Evolutionary conservation across 2,329 filamentous ascomycete species (phyloP).

Genomic region (Cryphonectria carpinicola): DNA sequence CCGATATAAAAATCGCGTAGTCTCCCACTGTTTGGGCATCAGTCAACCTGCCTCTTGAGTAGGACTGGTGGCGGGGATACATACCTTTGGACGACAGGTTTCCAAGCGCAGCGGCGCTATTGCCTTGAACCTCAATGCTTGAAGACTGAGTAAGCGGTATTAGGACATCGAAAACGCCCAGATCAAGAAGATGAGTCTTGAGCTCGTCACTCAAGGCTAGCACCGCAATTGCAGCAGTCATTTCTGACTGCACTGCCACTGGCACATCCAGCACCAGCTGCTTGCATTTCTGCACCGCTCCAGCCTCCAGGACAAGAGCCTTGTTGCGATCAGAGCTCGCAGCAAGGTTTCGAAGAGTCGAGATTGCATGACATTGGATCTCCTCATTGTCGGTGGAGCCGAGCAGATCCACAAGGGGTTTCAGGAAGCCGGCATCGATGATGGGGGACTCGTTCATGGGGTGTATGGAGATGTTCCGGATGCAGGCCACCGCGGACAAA

Average conservation of each 20-base stretch:
- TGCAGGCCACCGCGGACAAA: slow-evolving; percentile 94
- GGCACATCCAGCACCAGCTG: slow-evolving; percentile 92
- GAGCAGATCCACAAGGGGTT: slow-evolving; percentile 88
- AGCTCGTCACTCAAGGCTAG: slow-evolving; percentile 94
- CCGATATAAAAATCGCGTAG: slow-evolving; percentile 92
- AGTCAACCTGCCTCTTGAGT: slow-evolving; percentile 26
- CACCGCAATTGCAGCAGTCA: slow-evolving; percentile 99
- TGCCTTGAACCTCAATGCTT: slow-evolving; percentile 97
- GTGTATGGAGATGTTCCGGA: slow-evolving; percentile 98
- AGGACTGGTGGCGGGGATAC: slow-evolving; percentile 29
- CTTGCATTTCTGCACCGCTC: slow-evolving; percentile 98
- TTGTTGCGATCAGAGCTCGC: slow-evolving; percentile 98
- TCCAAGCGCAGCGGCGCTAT: slow-evolving; percentile 92
- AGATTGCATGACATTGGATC: slow-evolving; percentile 98
- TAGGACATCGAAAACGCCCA: slow-evolving; percentile 94
- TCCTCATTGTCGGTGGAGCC: slow-evolving; percentile 98
- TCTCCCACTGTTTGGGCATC: slow-evolving; percentile 72
- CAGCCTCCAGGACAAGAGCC: slow-evolving; percentile 93
- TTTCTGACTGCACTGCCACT: slow-evolving; percentile 94
- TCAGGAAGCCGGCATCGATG: slow-evolving; percentile 95
- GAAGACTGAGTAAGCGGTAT: slow-evolving; percentile 94
- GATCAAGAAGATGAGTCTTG: slow-evolving; percentile 85
- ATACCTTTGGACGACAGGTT: slow-evolving; percentile 96
- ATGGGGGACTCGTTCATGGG: slow-evolving; percentile 97
- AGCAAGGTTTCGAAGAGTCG: slow-evolving; percentile 90